A percentile compares a stretch with the other conserved stretches of the same genome.
Evolutionary conservation across 2,329 filamentous ascomycete genomes (phyloP).

Genomic region (Hypoxylon sp.): DNA sequence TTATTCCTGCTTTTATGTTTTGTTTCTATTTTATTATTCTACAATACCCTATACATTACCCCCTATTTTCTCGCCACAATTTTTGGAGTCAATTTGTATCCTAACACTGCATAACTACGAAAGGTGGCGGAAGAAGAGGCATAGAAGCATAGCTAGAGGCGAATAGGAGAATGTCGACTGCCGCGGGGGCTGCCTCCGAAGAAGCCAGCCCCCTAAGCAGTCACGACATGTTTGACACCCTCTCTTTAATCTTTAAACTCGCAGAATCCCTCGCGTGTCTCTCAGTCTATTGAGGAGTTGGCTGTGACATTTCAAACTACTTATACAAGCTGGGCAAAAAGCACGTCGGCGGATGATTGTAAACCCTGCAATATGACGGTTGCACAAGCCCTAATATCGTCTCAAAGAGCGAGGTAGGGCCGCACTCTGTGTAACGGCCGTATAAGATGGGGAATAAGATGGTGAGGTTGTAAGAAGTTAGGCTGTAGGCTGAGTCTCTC

Average conservation of each 20-base stretch:
- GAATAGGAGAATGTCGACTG: slow-evolving; percentile 20
- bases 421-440: slow-evolving; percentile 20
- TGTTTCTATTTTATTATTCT: slow-evolving; percentile 31
- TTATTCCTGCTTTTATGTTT: slow-evolving; percentile 34
- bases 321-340: slow-evolving; percentile 20
- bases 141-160: slow-evolving; percentile 13
- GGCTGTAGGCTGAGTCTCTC: slow-evolving; percentile 11
- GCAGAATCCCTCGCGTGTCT: slow-evolving; percentile 25
- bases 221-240: slow-evolving; percentile 9
- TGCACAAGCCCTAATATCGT: slow-evolving; percentile 23
- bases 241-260: neutral
- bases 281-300: slow-evolving; percentile 7
- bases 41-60: slow-evolving; percentile 43
- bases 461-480: neutral
- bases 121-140: slow-evolving; percentile 8
- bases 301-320: slow-evolving; percentile 20
- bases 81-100: slow-evolving; percentile 24
- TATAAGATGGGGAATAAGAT: slow-evolving; percentile 11
- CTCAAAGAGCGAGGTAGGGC: slow-evolving; percentile 23
- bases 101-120: slow-evolving; percentile 28
- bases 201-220: slow-evolving; percentile 3
- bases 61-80: slow-evolving; percentile 22
- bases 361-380: slow-evolving; percentile 11
- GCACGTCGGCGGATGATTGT: slow-evolving; percentile 24
- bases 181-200: slow-evolving; percentile 11